phyloP scores from a whole-genome alignment of 768 basidiomycete genomes.

The Mycena kentingensis region DNA sequence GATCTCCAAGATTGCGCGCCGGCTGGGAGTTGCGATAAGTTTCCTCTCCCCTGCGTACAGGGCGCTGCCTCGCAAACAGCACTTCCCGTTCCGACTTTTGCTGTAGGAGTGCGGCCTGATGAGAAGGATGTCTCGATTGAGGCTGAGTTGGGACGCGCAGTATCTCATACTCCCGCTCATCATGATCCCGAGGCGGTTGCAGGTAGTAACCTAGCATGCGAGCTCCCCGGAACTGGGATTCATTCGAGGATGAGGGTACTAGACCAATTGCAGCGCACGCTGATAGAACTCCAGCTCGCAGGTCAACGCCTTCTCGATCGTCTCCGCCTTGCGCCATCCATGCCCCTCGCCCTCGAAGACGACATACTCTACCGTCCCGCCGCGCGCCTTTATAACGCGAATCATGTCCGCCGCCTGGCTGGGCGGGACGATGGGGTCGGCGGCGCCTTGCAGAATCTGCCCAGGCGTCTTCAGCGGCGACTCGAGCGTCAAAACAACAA shows the following conservation, averaged over 20 bases:
- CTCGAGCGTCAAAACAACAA: background rate
- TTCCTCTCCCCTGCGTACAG: too few relatives aligned
- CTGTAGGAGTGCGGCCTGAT: too few relatives aligned
- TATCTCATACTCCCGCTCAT: too few relatives aligned
- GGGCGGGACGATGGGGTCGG: constrained; percentile 55
- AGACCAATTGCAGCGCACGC: constrained; percentile 27
- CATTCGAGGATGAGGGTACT: background rate
- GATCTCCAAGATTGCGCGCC: too few relatives aligned
- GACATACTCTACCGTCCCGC: constrained; percentile 45
- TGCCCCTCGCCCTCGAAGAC: constrained; percentile 56
- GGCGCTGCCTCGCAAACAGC: too few relatives aligned
- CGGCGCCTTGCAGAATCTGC: constrained; percentile 55
- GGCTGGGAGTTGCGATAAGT: too few relatives aligned
- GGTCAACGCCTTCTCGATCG: constrained; percentile 42
- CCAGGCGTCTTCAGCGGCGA: background rate
- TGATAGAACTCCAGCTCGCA: constrained; percentile 46
- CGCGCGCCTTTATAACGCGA: constrained; percentile 37
- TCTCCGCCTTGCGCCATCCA: constrained; percentile 47
- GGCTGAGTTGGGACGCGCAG: too few relatives aligned
- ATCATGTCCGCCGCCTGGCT: constrained; percentile 50
- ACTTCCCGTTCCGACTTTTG: too few relatives aligned
- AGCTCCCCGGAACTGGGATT: background rate
- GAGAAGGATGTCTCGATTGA: too few relatives aligned
- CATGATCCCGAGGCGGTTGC: background rate
- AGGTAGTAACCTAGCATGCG: background rate